Conservation (phyloP, 2,329 filamentous ascomycete species). For the Zymoseptoria crescenta region DNA sequence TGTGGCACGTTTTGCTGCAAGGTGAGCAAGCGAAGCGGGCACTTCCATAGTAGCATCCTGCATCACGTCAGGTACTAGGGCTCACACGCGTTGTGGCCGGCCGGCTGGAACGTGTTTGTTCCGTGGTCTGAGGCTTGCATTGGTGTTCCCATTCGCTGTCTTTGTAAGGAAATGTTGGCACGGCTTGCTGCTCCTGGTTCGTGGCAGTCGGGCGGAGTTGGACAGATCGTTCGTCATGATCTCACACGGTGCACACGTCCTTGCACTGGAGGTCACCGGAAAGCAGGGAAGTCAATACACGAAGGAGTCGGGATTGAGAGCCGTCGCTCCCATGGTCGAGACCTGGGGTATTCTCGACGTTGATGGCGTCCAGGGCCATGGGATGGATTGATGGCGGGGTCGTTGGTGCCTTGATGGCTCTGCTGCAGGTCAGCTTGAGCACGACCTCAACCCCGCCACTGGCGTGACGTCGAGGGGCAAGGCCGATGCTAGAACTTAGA, state of each 20-base stretch:
- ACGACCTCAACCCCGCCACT: background rate
- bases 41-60: background rate
- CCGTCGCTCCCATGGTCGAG: background rate
- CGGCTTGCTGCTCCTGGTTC: background rate
- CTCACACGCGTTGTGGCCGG: background rate
- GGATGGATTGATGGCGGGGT: background rate
- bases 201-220: background rate
- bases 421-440: background rate
- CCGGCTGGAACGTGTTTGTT: background rate
- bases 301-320: background rate
- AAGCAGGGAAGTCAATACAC: background rate
- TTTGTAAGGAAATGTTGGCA: background rate
- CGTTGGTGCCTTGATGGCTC: background rate
- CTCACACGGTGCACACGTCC: background rate
- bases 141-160: background rate
- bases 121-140: background rate
- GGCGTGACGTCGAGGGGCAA: background rate
- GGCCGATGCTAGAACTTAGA: background rate
- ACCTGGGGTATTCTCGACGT: background rate
- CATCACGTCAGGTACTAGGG: background rate
- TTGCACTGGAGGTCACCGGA: background rate
- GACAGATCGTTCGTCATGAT: background rate
- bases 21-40: background rate
- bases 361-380: background rate
- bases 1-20: background rate